Percentiles rank a stretch among this genome's conserved stretches.
Conservation (phyloP, 805 yeast species). For the Lipomyces starkeyi region DNA sequence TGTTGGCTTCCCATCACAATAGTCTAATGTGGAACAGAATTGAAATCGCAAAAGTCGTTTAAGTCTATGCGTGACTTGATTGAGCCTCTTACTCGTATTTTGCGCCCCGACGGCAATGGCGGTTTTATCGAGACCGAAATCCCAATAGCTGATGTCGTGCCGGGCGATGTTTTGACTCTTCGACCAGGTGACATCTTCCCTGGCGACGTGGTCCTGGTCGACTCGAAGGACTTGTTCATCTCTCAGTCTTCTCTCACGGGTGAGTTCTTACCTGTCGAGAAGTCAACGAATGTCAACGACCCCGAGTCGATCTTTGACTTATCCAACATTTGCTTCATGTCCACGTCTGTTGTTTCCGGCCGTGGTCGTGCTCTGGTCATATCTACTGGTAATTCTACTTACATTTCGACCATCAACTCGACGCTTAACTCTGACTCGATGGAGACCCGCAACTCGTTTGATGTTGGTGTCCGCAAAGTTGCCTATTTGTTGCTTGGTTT, state of each 20-base stretch:
- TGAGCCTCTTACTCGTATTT: slow-evolving; percentile 31
- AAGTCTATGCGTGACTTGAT: slow-evolving; percentile 36
- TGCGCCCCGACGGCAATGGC: slow-evolving; percentile 35
- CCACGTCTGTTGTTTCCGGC: slow-evolving; percentile 37
- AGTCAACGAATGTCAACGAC: slow-evolving; percentile 29
- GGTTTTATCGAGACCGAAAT: slow-evolving; percentile 45
- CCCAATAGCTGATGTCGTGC: slow-evolving; percentile 75
- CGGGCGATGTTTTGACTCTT: slow-evolving; percentile 82
- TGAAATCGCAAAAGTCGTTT: slow-evolving; percentile 37
- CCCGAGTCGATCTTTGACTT: slow-evolving; percentile 33
- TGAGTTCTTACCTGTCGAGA: slow-evolving; percentile 55
- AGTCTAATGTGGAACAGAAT: slow-evolving; percentile 15
- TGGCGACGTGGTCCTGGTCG: slow-evolving; percentile 77
- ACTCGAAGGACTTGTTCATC: slow-evolving; percentile 74
- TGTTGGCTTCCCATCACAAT: neutral
- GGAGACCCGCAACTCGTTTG: slow-evolving; percentile 38
- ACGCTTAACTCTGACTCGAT: slow-evolving; percentile 37
- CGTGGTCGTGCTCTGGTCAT: slow-evolving; percentile 37
- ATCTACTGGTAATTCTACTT: slow-evolving; percentile 34
- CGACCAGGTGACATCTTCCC: slow-evolving; percentile 96
- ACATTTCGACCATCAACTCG: slow-evolving; percentile 39
- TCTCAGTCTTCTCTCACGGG: slow-evolving; percentile 95
- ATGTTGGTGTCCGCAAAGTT: slow-evolving; percentile 38
- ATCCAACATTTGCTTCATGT: slow-evolving; percentile 36
- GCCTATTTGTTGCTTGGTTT: slow-evolving; percentile 37